Evolutionary conservation across 2,329 filamentous ascomycete genomes (phyloP).

Genomic region (Aspergillus nomiae): DNA sequence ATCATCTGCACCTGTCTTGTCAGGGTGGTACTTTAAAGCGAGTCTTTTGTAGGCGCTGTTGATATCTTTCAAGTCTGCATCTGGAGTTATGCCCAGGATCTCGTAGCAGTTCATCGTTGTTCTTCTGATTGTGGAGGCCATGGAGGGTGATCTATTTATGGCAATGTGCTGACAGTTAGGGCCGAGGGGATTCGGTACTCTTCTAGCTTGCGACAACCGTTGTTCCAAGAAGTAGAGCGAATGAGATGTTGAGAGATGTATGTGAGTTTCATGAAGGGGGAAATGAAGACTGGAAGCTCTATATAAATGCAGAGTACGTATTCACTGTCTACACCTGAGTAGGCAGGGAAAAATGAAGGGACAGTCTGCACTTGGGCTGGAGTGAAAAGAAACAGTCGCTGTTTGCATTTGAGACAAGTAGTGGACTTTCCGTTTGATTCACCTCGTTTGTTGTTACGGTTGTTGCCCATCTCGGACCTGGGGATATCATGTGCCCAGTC

Average conservation of each 20-base stretch:
- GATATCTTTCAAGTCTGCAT: conserved; percentile 34
- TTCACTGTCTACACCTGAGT: neutral
- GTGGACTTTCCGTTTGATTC: neutral
- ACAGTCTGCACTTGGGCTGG: neutral
- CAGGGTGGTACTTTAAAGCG: conserved; percentile 37
- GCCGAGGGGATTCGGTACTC: neutral
- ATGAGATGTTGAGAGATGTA: neutral
- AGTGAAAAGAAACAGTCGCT: neutral
- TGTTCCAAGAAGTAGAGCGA: neutral
- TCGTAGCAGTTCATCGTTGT: conserved; percentile 28
- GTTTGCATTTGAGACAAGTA: neutral
- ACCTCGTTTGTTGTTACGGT: neutral
- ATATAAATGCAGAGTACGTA: neutral
- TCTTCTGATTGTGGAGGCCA: conserved; percentile 14
- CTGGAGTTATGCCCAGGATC: conserved; percentile 26
- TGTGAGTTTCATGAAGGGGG: neutral
- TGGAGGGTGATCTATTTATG: neutral
- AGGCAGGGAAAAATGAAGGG: neutral
- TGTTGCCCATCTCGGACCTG: neutral
- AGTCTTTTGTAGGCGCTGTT: conserved; percentile 37
- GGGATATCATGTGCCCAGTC: neutral
- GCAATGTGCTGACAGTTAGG: neutral
- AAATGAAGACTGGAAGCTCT: neutral
- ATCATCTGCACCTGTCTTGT: conserved; percentile 29
- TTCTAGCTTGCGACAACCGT: neutral